These are phyloP conservation scores for Allantophomopsis cytisporea DNA, from an alignment of 2,329 filamentous ascomycete genomes.

Conservation along the genomic window DNA sequence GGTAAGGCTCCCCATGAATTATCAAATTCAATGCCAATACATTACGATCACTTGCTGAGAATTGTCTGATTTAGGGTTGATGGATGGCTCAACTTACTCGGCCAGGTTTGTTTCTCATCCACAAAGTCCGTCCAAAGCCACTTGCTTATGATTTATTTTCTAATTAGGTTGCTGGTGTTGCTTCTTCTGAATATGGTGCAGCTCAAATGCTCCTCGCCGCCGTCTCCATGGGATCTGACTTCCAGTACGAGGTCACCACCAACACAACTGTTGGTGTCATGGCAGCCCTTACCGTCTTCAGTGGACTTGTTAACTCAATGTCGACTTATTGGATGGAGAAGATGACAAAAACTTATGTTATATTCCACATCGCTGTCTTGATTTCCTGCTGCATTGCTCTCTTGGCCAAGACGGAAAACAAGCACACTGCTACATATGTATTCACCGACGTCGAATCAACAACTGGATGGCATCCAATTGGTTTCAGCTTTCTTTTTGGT, in stretches of 20 bases:
- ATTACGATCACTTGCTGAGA: background rate
- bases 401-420: slow-evolving; percentile 32
- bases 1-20: slow-evolving; percentile 13
- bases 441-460: slow-evolving; percentile 36
- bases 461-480: slow-evolving; percentile 38
- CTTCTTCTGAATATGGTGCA: slow-evolving; percentile 41
- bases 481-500: slow-evolving; percentile 45
- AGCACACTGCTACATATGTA: slow-evolving; percentile 35
- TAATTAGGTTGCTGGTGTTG: slow-evolving; percentile 26
- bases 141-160: no score
- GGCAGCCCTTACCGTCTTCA: slow-evolving; percentile 36
- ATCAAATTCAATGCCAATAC: slow-evolving; percentile 1
- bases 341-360: slow-evolving; percentile 41
- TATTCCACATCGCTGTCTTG: slow-evolving; percentile 38
- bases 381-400: slow-evolving; percentile 36
- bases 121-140: no score
- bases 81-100: slow-evolving; percentile 36
- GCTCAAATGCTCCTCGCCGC: slow-evolving; percentile 41
- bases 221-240: slow-evolving; percentile 33
- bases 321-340: slow-evolving; percentile 44
- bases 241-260: slow-evolving; percentile 29
- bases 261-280: slow-evolving; percentile 37
- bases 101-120: slow-evolving; percentile 25
- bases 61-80: slow-evolving; percentile 7
- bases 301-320: slow-evolving; percentile 38